Conservation (phyloP, 352 stramenopile species). For the Pythium chondricola region DNA sequence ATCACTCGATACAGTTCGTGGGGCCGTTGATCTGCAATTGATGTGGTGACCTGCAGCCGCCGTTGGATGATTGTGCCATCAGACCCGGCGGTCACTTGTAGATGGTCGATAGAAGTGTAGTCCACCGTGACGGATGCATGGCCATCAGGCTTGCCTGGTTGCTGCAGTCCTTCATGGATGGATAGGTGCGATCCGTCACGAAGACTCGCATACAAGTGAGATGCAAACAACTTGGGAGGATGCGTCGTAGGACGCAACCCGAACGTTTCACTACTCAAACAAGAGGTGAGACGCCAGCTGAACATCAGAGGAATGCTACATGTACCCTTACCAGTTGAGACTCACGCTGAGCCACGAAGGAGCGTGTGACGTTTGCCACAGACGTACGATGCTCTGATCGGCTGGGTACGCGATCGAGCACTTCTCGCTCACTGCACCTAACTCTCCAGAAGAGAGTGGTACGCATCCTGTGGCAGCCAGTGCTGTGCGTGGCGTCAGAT, state of each 20-base stretch:
- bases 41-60: constrained; percentile 8
- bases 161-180: constrained; percentile 25
- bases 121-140: constrained; percentile 34
- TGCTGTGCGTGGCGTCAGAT: constrained; percentile 57
- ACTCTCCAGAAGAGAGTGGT: constrained; percentile 40
- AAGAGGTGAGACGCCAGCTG: no score
- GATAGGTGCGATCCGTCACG: constrained; percentile 41
- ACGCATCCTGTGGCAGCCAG: constrained; percentile 37
- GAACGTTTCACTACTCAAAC: constrained; percentile 41
- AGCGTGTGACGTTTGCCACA: constrained; percentile 37
- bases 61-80: constrained; percentile 53
- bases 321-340: constrained; percentile 49
- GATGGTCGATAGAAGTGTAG: constrained; percentile 44
- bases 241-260: constrained; percentile 30
- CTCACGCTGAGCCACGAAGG: constrained; percentile 63
- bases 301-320: no score
- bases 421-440: constrained; percentile 37
- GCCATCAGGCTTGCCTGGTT: constrained; percentile 42
- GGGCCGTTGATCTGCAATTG: not conserved
- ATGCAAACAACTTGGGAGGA: constrained; percentile 8
- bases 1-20: constrained; percentile 41
- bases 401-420: constrained; percentile 51
- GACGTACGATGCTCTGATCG: constrained; percentile 55
- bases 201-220: constrained; percentile 56
- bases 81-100: constrained; percentile 46